Percentiles rank a stretch among this genome's conserved stretches.
phyloP scores from a whole-genome alignment of 2,329 filamentous ascomycete genomes.

The Diaporthe vexans region DNA sequence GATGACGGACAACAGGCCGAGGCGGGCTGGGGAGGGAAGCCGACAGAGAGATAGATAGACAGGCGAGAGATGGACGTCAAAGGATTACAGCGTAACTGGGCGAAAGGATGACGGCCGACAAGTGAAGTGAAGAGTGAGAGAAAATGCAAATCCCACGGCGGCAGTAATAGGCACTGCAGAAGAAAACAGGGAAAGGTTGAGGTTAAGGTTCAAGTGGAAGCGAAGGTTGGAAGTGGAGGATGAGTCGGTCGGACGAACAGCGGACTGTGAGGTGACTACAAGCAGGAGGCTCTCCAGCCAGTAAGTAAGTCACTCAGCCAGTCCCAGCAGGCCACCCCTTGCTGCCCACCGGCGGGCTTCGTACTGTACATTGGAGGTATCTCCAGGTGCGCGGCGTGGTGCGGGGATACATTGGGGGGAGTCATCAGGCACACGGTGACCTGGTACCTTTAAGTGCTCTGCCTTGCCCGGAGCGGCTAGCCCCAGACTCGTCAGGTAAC shows the following conservation, averaged over 20 bases:
- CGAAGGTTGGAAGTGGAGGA: slow-evolving; percentile 31
- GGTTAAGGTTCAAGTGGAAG: slow-evolving; percentile 22
- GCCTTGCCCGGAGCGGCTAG: slow-evolving; percentile 24
- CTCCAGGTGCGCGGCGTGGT: background rate
- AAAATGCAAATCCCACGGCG: slow-evolving; percentile 31
- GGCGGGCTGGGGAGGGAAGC: slow-evolving; percentile 14
- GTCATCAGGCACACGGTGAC: background rate
- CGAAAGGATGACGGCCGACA: slow-evolving; percentile 16
- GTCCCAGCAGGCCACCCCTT: background rate
- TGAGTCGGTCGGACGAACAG: slow-evolving; percentile 38
- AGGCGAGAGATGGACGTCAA: slow-evolving; percentile 3
- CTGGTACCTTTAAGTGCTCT: background rate
- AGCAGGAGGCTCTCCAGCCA: slow-evolving; percentile 14
- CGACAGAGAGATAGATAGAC: background rate
- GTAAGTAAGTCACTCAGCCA: background rate
- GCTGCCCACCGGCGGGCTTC: slow-evolving; percentile 15
- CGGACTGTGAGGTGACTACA: slow-evolving; percentile 35
- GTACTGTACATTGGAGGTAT: slow-evolving; percentile 21
- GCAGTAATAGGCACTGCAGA: slow-evolving; percentile 25
- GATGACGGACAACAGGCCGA: slow-evolving; percentile 16
- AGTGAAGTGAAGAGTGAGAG: slow-evolving; percentile 10
- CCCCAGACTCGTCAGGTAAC: slow-evolving; percentile 19
- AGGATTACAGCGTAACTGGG: slow-evolving; percentile 25
- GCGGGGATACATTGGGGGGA: slow-evolving; percentile 19
- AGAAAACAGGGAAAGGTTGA: slow-evolving; percentile 19